These are phyloP conservation scores for Neofusicoccum kwambonambiense DNA, from an alignment of 2,329 filamentous ascomycete genomes.

Conservation along the genomic window DNA sequence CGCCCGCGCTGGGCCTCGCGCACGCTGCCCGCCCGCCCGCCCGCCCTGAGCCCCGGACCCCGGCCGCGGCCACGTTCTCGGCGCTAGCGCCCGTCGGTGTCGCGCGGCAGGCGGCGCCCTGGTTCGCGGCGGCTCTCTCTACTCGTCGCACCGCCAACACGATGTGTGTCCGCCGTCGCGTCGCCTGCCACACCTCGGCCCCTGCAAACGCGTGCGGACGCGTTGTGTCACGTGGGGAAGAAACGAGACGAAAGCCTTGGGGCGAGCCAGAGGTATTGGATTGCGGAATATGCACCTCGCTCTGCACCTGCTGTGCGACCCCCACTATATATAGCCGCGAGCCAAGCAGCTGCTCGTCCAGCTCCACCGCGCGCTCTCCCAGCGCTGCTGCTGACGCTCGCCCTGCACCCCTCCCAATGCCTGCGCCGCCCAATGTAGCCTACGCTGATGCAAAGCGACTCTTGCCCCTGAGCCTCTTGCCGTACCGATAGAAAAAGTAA, in stretches of 20 bases:
- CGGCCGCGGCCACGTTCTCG: slow-evolving; percentile 11
- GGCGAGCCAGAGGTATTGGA: slow-evolving; percentile 10
- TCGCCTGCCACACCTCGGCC: slow-evolving; percentile 4
- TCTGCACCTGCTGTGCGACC: slow-evolving; percentile 18
- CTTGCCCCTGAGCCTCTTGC: slow-evolving; percentile 47
- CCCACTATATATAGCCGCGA: slow-evolving; percentile 19
- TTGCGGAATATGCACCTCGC: slow-evolving; percentile 7
- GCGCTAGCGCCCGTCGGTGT: not conserved
- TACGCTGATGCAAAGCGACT: slow-evolving; percentile 47
- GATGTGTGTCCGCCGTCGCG: slow-evolving; percentile 9
- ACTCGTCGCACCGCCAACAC: slow-evolving; percentile 7
- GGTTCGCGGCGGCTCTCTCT: slow-evolving; percentile 8
- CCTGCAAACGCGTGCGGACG: slow-evolving; percentile 14
- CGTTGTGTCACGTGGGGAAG: slow-evolving; percentile 15
- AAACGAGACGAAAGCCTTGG: not conserved
- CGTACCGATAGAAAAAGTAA: slow-evolving; percentile 50
- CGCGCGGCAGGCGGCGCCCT: not conserved
- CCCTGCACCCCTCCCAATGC: slow-evolving; percentile 1
- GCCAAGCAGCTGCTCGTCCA: slow-evolving; percentile 7
- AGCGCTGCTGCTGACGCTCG: not conserved
- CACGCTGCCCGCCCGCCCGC: not conserved
- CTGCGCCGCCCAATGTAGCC: slow-evolving; percentile 19
- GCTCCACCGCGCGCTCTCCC: slow-evolving; percentile 1
- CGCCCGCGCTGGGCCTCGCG: not conserved
- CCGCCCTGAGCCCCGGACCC: not conserved